phyloP scores from a whole-genome alignment of 495 filamentous ascomycete species.

The Acidomyces sp. region DNA sequence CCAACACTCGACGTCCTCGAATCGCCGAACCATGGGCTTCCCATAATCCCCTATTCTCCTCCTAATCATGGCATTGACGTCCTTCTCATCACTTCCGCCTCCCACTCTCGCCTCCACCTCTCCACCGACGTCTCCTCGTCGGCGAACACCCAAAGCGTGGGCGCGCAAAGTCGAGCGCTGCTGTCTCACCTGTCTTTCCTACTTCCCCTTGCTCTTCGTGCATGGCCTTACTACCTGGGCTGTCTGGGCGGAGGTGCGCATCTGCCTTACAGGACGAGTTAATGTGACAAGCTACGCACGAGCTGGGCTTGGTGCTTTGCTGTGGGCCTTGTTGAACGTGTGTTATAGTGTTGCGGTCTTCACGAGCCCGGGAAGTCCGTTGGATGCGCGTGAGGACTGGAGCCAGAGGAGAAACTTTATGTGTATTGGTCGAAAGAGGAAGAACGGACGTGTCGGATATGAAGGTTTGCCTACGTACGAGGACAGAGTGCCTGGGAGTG shows the following conservation, averaged over 20 bases:
- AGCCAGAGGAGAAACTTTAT: constrained; percentile 4
- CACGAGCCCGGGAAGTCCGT: constrained; percentile 66
- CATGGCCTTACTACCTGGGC: constrained; percentile 85
- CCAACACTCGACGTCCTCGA: too few relatives aligned
- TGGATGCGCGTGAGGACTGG: constrained; percentile 31
- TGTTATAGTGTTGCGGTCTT: constrained; percentile 88
- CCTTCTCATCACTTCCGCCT: background rate
- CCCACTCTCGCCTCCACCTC: constrained; percentile 34
- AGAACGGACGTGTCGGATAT: constrained; percentile 36
- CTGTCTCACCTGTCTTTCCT: constrained; percentile 67
- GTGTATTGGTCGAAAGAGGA: constrained; percentile 1
- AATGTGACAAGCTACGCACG: constrained; percentile 17
- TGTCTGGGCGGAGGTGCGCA: constrained; percentile 67
- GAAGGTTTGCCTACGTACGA: constrained; percentile 52
- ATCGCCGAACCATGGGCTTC: too few relatives aligned
- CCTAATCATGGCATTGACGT: too few relatives aligned
- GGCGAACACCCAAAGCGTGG: constrained; percentile 40
- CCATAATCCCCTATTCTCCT: too few relatives aligned
- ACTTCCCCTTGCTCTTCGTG: constrained; percentile 80
- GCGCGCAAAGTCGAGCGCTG: constrained; percentile 67
- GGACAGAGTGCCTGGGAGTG: constrained; percentile 20
- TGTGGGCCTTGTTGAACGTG: constrained; percentile 73
- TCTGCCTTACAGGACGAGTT: constrained; percentile 39
- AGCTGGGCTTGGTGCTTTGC: constrained; percentile 47
- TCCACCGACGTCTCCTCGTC: constrained; percentile 30